Conservation (phyloP, 2,329 filamentous ascomycete species). For the Paracorniculantispora psalliotae region DNA sequence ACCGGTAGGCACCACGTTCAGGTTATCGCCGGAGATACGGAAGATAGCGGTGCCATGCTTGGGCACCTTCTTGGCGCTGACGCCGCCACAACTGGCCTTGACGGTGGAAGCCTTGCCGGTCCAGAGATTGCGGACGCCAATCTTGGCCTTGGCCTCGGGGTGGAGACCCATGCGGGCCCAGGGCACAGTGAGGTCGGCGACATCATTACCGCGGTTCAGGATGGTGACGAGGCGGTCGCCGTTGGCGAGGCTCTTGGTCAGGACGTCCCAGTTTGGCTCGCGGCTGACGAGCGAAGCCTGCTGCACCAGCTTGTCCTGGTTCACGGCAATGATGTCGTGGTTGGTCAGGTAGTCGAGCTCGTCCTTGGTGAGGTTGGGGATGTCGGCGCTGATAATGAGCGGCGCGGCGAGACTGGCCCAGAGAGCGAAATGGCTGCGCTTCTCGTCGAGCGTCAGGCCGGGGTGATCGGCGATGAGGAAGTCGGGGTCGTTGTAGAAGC, state of each 20-base stretch:
- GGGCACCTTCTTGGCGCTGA: background rate
- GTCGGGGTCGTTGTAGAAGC: constrained; percentile 31
- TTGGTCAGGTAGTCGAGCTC: constrained; percentile 32
- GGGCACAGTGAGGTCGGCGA: constrained; percentile 25
- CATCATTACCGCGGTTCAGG: constrained; percentile 33
- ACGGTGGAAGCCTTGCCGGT: constrained; percentile 25
- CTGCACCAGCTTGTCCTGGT: constrained; percentile 35
- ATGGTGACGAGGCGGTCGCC: constrained; percentile 41
- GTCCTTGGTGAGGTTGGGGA: constrained; percentile 28
- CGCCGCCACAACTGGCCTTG: constrained; percentile 21
- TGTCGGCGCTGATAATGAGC: constrained; percentile 31
- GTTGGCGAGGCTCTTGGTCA: constrained; percentile 39
- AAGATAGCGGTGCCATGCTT: constrained; percentile 35
- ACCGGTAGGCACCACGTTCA: constrained; percentile 33
- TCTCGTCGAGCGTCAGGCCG: constrained; percentile 27
- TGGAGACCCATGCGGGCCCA: constrained; percentile 30
- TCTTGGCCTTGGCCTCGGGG: constrained; percentile 19
- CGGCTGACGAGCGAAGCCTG: constrained; percentile 42
- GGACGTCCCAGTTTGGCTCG: constrained; percentile 36
- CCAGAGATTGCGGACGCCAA: constrained; percentile 35
- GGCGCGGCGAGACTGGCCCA: constrained; percentile 28
- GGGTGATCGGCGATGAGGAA: constrained; percentile 30
- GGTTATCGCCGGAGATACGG: constrained; percentile 29
- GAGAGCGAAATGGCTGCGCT: constrained; percentile 28
- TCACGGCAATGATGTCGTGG: constrained; percentile 33